Evolutionary conservation across 768 basidiomycete genomes (phyloP).

Genomic region (Cystobasidium tubakii): DNA sequence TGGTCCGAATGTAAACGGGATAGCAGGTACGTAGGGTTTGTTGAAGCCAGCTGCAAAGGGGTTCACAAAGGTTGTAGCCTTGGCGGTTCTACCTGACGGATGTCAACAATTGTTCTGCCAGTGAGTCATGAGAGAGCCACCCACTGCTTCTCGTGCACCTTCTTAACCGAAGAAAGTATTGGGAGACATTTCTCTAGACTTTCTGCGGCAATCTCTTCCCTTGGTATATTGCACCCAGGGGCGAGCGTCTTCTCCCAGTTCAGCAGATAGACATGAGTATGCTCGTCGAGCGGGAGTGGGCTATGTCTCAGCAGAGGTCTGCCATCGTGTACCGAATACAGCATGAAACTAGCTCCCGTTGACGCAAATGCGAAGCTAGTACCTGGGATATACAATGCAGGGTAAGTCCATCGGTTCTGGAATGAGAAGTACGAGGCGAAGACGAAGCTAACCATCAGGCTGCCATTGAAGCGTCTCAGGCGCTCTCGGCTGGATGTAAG

Average conservation of each 20-base stretch:
- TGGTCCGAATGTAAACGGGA: not conserved
- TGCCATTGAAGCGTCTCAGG: slow-evolving; percentile 18
- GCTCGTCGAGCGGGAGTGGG: not conserved
- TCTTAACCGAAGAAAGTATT: not conserved
- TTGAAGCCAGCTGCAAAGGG: slow-evolving; percentile 21
- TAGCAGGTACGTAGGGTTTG: slow-evolving; percentile 25
- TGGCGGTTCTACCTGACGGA: not conserved
- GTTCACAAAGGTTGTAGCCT: slow-evolving; percentile 13
- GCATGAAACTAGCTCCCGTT: not conserved
- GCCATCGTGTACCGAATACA: slow-evolving; percentile 27
- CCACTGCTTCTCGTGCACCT: slow-evolving; percentile 18
- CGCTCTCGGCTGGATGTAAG: slow-evolving; percentile 16
- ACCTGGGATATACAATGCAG: not conserved
- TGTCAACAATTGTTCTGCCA: not conserved
- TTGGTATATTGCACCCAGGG: not conserved
- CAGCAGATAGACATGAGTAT: not conserved
- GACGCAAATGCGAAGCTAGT: slow-evolving; percentile 21
- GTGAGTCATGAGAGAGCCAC: not conserved
- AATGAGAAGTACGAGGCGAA: not conserved
- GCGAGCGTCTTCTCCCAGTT: slow-evolving; percentile 19
- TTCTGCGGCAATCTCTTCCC: not conserved
- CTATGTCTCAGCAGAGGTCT: not conserved
- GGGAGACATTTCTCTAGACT: slow-evolving; percentile 5
- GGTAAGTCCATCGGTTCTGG: not conserved
- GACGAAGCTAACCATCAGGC: slow-evolving; percentile 10